Evolutionary conservation across 306 rosid species (phyloP), one percentile per base, ranked within the genome.

Genomic region (Coriaria nepalensis): DNA sequence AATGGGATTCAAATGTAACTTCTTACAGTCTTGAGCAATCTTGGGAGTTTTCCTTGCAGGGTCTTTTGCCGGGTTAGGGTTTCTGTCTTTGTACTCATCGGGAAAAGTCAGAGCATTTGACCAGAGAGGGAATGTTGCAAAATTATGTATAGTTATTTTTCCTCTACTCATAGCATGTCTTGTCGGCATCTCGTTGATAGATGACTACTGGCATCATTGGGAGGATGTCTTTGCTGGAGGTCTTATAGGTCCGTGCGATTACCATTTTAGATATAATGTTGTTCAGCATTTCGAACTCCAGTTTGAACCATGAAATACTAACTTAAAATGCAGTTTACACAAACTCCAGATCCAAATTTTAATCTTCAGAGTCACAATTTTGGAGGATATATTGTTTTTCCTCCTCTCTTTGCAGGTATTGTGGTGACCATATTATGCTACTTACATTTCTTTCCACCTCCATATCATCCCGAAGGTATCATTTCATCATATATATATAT

Each of bases 181-280:
- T n/a, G 94, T 87, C 11, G 96, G 74, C 37, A 40, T 87, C 62
- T 87, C 96, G 57, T 73, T 78, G 50, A 77, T 87, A 35, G 94
- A 87, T 61, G 96, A 87, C 68, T 87, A 87, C 55, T 80, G 96
- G 96, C 96, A 87, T 70, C 96, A 87, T 60, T 87, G 96, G 94
- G 72, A 78, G 60, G 96, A 86, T 8, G 96, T 86, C 55, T 77
- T 86, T 70, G 90, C 81, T 2, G 96, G 96, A 74, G 86, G 85
- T 13, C 77, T 87, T 45, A 45, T 82, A 43, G 96, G 96, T 87
- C 45, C 45, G 86, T 67, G 53, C 12, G 34, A 20, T 52, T 43
- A 41, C 53, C 36, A 50, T 55, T 10, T 39, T 8, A 49, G 45
- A 49, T 15, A 57, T 44, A 15, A 20, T n/a, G n/a, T 53, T 14